Percentiles rank a stretch among this genome's conserved stretches.
Evolutionary conservation across 2,329 filamentous ascomycete species (phyloP).

Genomic region (Daldinia eschscholtzii): DNA sequence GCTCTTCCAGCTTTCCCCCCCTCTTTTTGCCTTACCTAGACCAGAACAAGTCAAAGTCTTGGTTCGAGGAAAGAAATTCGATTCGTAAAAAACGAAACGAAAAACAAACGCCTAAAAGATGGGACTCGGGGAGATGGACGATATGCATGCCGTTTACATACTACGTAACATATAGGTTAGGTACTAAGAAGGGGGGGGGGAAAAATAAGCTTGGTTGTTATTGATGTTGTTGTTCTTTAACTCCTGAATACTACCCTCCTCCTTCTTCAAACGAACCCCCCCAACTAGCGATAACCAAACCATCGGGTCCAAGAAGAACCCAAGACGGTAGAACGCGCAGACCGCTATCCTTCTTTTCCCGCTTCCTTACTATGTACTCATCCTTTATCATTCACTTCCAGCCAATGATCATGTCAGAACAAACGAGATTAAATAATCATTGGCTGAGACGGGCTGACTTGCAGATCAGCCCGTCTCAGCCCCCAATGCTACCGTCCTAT

Average conservation of each 20-base stretch:
- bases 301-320: conserved; percentile 16
- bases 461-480: conserved; percentile 25
- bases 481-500: conserved; percentile 29
- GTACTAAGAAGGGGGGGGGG: no score
- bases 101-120: background rate
- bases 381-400: background rate
- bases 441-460: conserved; percentile 21
- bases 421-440: conserved; percentile 13
- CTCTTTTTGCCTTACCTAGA: background rate
- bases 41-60: no score
- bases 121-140: background rate
- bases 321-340: conserved; percentile 12
- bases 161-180: background rate
- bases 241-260: background rate
- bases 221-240: background rate
- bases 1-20: background rate
- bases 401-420: conserved; percentile 21
- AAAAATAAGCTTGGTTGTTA: background rate
- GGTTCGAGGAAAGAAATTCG: background rate
- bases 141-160: conserved; percentile 1
- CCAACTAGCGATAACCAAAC: conserved; percentile 18
- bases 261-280: background rate
- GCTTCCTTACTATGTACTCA: conserved; percentile 1
- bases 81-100: background rate
- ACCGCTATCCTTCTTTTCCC: conserved; percentile 8